These are phyloP conservation scores for Cladosporium velox DNA, from an alignment of 2,329 filamentous ascomycete species.

Conservation along the genomic window DNA sequence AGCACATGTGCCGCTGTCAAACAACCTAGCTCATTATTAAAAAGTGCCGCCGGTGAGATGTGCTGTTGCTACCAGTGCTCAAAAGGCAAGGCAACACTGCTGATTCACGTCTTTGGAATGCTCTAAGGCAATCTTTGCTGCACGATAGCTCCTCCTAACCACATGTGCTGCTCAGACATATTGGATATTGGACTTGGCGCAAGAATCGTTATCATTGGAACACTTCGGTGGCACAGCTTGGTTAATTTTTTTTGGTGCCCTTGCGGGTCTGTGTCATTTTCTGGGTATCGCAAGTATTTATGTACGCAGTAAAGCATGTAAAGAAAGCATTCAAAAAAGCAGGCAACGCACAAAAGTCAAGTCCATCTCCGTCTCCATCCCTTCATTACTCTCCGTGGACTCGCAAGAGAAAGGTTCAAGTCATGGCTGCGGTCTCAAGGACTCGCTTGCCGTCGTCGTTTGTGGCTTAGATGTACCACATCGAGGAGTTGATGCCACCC, in stretches of 20 bases:
- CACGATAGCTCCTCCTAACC: not conserved
- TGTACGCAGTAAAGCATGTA: not conserved
- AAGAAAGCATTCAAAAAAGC: not conserved
- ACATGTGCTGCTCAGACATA: not conserved
- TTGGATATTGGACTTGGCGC: not conserved
- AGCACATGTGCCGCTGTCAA: not conserved
- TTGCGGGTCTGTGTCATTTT: constrained; percentile 11
- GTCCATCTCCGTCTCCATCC: not conserved
- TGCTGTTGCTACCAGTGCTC: not conserved
- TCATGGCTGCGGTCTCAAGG: not conserved
- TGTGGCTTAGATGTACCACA: constrained; percentile 52
- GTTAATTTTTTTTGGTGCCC: constrained; percentile 2
- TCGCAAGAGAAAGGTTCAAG: not conserved
- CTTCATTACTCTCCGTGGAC: not conserved
- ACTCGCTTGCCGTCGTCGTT: not conserved
- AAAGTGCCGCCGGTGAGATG: not conserved
- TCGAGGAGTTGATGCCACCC: constrained; percentile 43
- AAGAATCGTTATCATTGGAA: not conserved
- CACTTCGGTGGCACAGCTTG: not conserved
- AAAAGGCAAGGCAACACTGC: not conserved
- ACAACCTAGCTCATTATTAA: not conserved
- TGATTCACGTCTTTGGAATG: not conserved
- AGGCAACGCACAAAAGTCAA: not conserved
- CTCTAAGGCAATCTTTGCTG: not conserved
- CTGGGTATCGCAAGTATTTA: not conserved